Evolutionary conservation across 1,139 yeast species (phyloP).

Genomic region (Kluyveromyces marxianus): DNA sequence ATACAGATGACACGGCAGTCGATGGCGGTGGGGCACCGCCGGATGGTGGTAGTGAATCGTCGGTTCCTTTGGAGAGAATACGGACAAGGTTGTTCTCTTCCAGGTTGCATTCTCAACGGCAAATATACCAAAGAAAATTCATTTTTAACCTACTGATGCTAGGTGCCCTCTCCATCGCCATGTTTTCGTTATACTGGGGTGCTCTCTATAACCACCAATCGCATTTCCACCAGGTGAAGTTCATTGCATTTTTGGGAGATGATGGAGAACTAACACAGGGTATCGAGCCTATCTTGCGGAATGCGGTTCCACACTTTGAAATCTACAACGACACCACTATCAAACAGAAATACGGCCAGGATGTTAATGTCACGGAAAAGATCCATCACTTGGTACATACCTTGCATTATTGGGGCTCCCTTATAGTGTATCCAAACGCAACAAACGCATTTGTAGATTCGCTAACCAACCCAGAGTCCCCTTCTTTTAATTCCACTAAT

Average conservation of each 20-base stretch:
- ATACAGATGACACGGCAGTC: not conserved
- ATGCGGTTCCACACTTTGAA: conserved; percentile 22
- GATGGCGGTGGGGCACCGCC: not conserved
- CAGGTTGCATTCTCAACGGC: not conserved
- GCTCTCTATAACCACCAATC: conserved; percentile 10
- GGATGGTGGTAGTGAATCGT: not conserved
- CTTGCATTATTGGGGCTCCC: conserved; percentile 48
- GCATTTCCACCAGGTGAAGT: conserved; percentile 11
- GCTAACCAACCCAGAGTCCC: conserved; percentile 26
- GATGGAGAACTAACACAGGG: conserved; percentile 11
- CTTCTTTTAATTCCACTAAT: conserved; percentile 19
- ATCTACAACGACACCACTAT: conserved; percentile 23
- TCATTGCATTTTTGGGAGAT: conserved; percentile 18
- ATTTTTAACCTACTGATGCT: not conserved
- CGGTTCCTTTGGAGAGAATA: not conserved
- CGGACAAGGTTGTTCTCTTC: conserved; percentile 3
- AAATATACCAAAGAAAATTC: not conserved
- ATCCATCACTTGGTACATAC: conserved; percentile 37
- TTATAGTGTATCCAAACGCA: conserved; percentile 41
- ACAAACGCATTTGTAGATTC: conserved; percentile 36
- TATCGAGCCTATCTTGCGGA: conserved; percentile 12
- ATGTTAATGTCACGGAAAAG: conserved; percentile 34
- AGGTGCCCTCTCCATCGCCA: conserved; percentile 11
- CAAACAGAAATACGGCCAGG: conserved; percentile 27
- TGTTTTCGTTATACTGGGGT: conserved; percentile 20